Conservation (phyloP, 2,329 filamentous ascomycete genomes). For the Aspergillus viridinutans region DNA sequence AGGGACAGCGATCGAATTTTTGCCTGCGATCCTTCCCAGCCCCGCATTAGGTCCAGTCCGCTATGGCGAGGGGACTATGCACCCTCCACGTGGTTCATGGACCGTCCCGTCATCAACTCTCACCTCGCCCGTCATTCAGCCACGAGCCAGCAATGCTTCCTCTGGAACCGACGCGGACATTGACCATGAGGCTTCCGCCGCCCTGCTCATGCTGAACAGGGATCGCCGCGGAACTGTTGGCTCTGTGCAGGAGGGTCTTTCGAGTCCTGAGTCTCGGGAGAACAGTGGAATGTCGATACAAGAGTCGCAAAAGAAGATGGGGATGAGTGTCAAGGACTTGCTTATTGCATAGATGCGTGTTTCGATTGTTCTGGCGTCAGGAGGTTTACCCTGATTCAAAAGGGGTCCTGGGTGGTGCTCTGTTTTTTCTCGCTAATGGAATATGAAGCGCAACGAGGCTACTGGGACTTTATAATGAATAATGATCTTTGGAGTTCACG, state of each 20-base stretch:
- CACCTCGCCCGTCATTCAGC: conserved; percentile 21
- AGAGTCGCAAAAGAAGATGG: conserved; percentile 35
- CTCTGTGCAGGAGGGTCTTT: conserved; percentile 24
- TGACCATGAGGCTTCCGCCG: conserved; percentile 79
- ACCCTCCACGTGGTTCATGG: conserved; percentile 21
- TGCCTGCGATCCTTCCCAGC: conserved; percentile 33
- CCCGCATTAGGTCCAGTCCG: conserved; percentile 31
- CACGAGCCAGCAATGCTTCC: conserved; percentile 39
- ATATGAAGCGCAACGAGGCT: background rate
- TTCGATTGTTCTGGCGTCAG: conserved; percentile 1
- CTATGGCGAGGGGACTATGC: conserved; percentile 18
- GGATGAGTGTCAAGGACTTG: conserved; percentile 55
- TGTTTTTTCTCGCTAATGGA: background rate
- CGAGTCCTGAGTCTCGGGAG: conserved; percentile 4
- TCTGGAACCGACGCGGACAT: conserved; percentile 49
- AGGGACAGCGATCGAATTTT: conserved; percentile 20
- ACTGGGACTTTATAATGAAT: background rate
- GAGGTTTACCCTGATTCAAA: background rate
- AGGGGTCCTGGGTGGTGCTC: background rate
- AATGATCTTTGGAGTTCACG: background rate
- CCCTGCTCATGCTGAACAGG: conserved; percentile 79
- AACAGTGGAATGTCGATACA: conserved; percentile 2
- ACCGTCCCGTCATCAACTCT: conserved; percentile 14
- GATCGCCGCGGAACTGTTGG: conserved; percentile 58
- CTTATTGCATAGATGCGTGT: conserved; percentile 42